Evolutionary conservation across 192 early-diverging fungal species (phyloP), one percentile per base, ranked within the genome.

Genomic region (Coemansia sp.): DNA sequence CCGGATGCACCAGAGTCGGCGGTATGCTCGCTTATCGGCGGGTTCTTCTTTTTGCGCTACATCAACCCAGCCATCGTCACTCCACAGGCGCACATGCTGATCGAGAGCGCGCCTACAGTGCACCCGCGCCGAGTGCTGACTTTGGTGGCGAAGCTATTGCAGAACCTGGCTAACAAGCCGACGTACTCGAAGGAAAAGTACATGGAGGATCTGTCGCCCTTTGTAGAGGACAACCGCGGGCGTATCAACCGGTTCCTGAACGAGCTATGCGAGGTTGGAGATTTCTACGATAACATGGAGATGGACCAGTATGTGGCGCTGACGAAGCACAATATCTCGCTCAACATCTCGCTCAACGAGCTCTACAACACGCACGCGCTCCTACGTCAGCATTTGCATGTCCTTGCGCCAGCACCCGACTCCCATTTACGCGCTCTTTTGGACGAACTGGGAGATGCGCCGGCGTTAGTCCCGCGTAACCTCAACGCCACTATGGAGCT

Each of bases 1-100:
- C 95, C 96, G 1, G 89, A 97, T 58, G 92, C 93, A 15, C 89
- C 93, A 10, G 95, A 97, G 64, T 88, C 89, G 60, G 91, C 92
- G 12, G 92, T 96, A 33, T 95, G 95, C 75, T 97, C 97, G 57
- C 83, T 97, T 36, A 97, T 98, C 80, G 97, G 97, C 40, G 96
- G 95, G 8, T 97, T 98, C 78, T 98, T 98, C 71, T 94, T 98
- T 68, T 81, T 98, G 71, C 91, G 97, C 39, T 98, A 95, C 77
- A 88, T 98, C 69, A 98, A 98, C 75, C 97, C 97, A n/a, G 95
- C 97, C 0, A 95, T 98, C 69, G 95, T 98, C 53, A 95, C 96
- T 1, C 95, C 97, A 5, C 90, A 97, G 71, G 91, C 92, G n/a
- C 94, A 95, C 85, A 95, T 96, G 94, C 80, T 97, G 36, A 88